phyloP scores from a whole-genome alignment of 2,329 filamentous ascomycete genomes.

The Dactylellina drechsleri region DNA sequence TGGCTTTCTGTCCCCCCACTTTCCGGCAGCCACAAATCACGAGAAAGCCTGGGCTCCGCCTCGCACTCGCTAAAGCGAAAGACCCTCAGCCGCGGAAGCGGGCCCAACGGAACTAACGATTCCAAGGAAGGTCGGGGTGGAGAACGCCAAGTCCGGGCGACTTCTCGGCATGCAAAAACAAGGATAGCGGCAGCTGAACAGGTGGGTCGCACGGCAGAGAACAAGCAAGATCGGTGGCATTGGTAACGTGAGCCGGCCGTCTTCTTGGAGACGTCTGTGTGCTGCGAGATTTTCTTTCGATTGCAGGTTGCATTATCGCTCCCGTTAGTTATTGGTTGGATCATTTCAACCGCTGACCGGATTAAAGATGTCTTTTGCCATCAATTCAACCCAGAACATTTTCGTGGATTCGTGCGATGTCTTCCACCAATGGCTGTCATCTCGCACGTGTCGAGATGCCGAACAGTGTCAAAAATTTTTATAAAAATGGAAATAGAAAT shows the following conservation, averaged over 20 bases:
- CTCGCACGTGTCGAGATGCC: neutral
- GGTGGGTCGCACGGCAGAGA: constrained; percentile 49
- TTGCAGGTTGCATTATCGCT: neutral
- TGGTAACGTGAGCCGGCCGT: constrained; percentile 4
- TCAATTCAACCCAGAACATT: constrained; percentile 10
- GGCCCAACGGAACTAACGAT: constrained; percentile 32
- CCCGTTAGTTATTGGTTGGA: constrained; percentile 1
- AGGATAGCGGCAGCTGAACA: constrained; percentile 37
- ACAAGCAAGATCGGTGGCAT: neutral
- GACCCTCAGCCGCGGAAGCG: constrained; percentile 48
- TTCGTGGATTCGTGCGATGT: neutral
- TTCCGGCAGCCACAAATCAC: neutral
- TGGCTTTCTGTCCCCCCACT: constrained; percentile 2
- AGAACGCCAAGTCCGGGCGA: constrained; percentile 16
- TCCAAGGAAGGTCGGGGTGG: constrained; percentile 12
- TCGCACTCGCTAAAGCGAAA: constrained; percentile 44
- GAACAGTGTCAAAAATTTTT: neutral
- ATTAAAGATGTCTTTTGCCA: too few relatives aligned
- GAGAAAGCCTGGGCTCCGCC: constrained; percentile 38
- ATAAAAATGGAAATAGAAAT: neutral
- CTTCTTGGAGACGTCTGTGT: constrained; percentile 11
- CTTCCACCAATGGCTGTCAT: neutral
- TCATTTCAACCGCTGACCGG: neutral
- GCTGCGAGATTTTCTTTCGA: constrained; percentile 3
- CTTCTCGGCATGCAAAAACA: constrained; percentile 23